Base-by-base conservation (phyloP, 1,139 yeast species). In the Taphrina flavorubra region DNA sequence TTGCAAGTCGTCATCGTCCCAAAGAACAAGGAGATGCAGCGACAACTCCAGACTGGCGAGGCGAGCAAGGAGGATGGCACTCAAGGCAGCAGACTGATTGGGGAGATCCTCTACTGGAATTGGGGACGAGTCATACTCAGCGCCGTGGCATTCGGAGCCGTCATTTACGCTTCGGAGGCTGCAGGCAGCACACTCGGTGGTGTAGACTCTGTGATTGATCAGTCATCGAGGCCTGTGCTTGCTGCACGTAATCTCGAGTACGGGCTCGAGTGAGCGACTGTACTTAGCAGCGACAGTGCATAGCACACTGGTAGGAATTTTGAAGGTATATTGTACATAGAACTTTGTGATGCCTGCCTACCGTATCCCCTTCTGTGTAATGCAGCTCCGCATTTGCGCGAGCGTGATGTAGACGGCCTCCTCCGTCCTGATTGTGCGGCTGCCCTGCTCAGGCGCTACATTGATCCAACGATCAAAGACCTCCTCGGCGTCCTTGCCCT, bases 381-480 rank as follows among this genome's bases (percentile, higher is more conserved):
- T 44, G 16, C 53, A 25, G 42, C 51, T 58, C 42, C 62, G 18
- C 62, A 63, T 56, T 47, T 63, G 70, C 1, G 69, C 66, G 13
- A 69, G 63, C 3, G 70, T 67, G 36, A 69, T 69, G 31, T 47
- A 25, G 31, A 69, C 44, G 5, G 71, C 71, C 55, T 69, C 71
- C 37, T 69, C 71, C 6, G 68, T 55, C 13, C 71, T 36, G 34
- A 62, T 53, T 4, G 68, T 62, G 10, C 71, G 18, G 10, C 66
- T 25, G 6, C 71, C 67, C 36, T 68, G 71, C 44, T 49, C 59
- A 6, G 68, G 68, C 46, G 60, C 63, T 11, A 56, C 55, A 53
- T 70, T 61, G 56, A 62, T 56, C 71, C 71, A 69, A n/a, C 47
- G 37, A 47, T 69, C 71, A 55, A 69, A 69, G n/a, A 69, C 64